Evolutionary conservation across 2,329 filamentous ascomycete genomes (phyloP).

Genomic region (Pleurostoma richardsiae): DNA sequence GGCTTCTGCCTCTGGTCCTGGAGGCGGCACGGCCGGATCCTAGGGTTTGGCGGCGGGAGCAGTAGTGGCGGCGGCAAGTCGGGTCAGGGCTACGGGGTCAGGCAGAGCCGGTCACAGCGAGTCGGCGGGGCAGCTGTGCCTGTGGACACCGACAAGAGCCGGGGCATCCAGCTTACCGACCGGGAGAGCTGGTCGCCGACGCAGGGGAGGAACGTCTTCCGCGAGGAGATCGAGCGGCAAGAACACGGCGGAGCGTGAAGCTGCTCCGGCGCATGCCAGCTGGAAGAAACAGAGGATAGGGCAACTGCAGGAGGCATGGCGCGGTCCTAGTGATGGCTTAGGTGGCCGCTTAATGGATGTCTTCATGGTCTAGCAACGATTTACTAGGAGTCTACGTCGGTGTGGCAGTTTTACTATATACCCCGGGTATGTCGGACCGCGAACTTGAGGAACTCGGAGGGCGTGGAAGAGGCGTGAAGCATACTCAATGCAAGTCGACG

Average conservation of each 20-base stretch:
- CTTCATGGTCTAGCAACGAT: too few species aligned
- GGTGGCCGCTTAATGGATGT: too few species aligned
- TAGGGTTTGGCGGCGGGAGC: background rate
- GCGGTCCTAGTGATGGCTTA: too few species aligned
- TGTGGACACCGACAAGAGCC: constrained; percentile 8
- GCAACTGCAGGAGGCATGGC: too few species aligned
- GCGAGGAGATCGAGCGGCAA: constrained; percentile 29
- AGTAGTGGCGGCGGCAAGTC: constrained; percentile 6
- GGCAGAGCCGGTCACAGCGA: constrained; percentile 16
- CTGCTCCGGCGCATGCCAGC: background rate
- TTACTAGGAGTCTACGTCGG: too few species aligned
- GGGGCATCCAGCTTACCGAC: constrained; percentile 22
- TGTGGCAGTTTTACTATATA: too few species aligned
- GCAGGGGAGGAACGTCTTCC: constrained; percentile 25
- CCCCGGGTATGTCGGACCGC: too few species aligned
- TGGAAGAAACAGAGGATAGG: too few species aligned
- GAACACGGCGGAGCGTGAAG: constrained; percentile 7
- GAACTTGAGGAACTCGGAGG: too few species aligned
- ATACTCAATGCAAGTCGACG: too few species aligned
- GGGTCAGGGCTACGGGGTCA: constrained; percentile 18
- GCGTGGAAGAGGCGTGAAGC: too few species aligned
- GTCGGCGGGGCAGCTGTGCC: constrained; percentile 6
- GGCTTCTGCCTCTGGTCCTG: constrained; percentile 18
- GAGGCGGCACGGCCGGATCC: constrained; percentile 14
- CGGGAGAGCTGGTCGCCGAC: constrained; percentile 23